Percentiles rank a stretch among this genome's conserved stretches.
phyloP scores from a whole-genome alignment of 73 alveolate genomes.

The Tetrahymena elliotti region DNA sequence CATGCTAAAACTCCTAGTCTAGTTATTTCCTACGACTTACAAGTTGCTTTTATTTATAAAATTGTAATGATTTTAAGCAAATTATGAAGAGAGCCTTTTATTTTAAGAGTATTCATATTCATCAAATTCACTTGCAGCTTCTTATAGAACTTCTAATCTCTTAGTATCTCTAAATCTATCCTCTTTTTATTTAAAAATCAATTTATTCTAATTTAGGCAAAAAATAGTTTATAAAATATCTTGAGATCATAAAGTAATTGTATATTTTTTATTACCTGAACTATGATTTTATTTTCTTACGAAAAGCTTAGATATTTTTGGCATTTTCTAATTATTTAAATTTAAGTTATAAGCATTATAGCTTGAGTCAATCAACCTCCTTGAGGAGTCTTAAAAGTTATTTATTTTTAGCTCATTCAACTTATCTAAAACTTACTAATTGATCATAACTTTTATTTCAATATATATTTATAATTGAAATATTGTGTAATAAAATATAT shows the following conservation, averaged over 20 bases:
- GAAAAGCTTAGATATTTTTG: not conserved
- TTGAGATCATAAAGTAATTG: too few relatives aligned
- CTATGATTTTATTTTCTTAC: not conserved
- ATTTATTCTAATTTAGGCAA: too few relatives aligned
- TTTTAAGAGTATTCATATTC: not conserved
- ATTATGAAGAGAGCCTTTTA: not conserved
- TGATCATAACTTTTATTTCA: not conserved
- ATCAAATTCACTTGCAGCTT: not conserved
- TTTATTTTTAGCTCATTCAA: not conserved
- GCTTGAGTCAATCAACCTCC: not conserved
- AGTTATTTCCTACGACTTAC: not conserved
- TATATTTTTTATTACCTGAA: not conserved
- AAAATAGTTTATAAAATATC: too few relatives aligned
- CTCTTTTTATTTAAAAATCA: not conserved
- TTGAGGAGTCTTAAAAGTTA: not conserved
- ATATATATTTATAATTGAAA: not conserved
- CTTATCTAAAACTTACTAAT: not conserved
- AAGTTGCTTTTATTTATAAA: not conserved
- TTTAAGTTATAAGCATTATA: not conserved
- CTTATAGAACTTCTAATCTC: not conserved
- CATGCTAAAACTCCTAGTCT: not conserved
- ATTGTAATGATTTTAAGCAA: not conserved
- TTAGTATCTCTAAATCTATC: not conserved
- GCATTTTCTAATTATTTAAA: not conserved
- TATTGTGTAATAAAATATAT: too few relatives aligned